Evolutionary conservation across 768 basidiomycete species (phyloP).

Genomic region (Astraeus odoratus): DNA sequence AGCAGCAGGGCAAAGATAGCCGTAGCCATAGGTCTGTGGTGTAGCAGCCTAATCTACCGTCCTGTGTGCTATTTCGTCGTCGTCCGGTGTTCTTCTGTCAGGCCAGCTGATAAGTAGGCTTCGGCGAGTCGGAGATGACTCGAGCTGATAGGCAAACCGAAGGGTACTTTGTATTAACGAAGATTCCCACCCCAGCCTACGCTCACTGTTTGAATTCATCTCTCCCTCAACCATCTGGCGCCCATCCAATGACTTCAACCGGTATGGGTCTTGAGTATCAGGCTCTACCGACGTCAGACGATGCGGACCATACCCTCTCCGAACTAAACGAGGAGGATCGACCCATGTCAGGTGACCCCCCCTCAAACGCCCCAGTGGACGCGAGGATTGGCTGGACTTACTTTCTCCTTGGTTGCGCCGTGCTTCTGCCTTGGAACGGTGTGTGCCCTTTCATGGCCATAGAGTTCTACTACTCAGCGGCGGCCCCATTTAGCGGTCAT

Average conservation of each 20-base stretch:
- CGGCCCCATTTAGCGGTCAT: slow-evolving; percentile 60
- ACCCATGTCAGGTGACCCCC: slow-evolving; percentile 21
- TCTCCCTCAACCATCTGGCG: neutral
- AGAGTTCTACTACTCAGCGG: neutral
- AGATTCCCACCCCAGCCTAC: no score
- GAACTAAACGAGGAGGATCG: slow-evolving; percentile 5
- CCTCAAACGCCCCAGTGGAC: slow-evolving; percentile 23
- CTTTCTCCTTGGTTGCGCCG: slow-evolving; percentile 71
- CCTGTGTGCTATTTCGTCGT: no score
- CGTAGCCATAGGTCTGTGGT: no score
- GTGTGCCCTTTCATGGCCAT: slow-evolving; percentile 14
- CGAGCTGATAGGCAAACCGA: no score
- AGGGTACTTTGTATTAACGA: no score
- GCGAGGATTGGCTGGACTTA: slow-evolving; percentile 52
- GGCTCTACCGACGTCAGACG: slow-evolving; percentile 17
- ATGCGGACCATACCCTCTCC: neutral
- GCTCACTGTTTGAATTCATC: no score
- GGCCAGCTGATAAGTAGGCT: no score
- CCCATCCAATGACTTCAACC: slow-evolving; percentile 3
- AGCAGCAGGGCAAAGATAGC: no score
- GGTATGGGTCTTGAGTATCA: slow-evolving; percentile 11
- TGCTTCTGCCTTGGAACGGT: slow-evolving; percentile 91
- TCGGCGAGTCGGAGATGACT: no score
- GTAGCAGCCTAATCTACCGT: no score
- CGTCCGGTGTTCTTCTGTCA: no score